phyloP scores from a whole-genome alignment of 1,284 basidiomycete species.

The Pterulicium gracile region DNA sequence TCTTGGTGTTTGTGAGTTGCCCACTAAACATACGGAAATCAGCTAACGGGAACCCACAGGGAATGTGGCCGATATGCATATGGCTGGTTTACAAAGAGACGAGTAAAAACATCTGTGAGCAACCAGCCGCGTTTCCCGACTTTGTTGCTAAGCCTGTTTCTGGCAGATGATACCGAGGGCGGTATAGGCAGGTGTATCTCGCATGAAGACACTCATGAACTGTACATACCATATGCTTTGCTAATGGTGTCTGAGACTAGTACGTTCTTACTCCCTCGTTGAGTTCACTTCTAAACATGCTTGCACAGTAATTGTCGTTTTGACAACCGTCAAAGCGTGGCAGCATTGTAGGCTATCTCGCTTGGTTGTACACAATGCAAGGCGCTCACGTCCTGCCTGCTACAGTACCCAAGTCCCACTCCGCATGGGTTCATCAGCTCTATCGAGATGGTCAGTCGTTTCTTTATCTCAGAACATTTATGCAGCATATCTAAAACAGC shows the following conservation, averaged over 20 bases:
- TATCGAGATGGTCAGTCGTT: neutral
- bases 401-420: neutral
- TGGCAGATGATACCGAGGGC: too few relatives aligned
- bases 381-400: neutral
- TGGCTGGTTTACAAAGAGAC: neutral
- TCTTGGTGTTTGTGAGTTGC: too few relatives aligned
- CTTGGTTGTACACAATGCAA: neutral
- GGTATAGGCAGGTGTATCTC: too few relatives aligned
- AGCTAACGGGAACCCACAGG: too few relatives aligned
- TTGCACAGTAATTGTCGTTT: neutral
- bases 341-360: neutral
- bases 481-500: too few relatives aligned
- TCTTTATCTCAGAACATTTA: neutral
- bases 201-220: too few relatives aligned
- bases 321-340: neutral
- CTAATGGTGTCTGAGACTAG: neutral
- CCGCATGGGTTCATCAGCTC: neutral
- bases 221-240: neutral
- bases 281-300: too few relatives aligned
- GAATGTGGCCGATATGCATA: neutral
- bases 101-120: neutral
- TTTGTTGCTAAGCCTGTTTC: too few relatives aligned
- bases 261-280: neutral
- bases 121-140: too few relatives aligned
- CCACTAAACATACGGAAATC: too few relatives aligned